phyloP scores from a whole-genome alignment of 768 basidiomycete species.

The Russula sp. region DNA sequence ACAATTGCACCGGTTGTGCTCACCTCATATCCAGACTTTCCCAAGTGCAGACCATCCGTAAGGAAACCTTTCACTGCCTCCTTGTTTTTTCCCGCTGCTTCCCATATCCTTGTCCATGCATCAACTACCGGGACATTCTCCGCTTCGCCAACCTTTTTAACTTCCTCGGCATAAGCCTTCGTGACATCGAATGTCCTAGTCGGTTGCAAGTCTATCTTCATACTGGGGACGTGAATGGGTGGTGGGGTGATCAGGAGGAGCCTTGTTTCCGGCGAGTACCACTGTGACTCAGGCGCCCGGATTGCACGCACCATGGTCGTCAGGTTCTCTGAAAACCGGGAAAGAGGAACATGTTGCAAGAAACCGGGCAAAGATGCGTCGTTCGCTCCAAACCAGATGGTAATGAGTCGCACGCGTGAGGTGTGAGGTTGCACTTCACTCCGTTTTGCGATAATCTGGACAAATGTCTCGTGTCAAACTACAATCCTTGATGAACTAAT shows the following conservation, averaged over 20 bases:
- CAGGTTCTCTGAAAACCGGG: conserved; percentile 63
- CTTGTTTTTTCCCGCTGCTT: conserved; percentile 65
- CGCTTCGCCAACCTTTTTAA: conserved; percentile 54
- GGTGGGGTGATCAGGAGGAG: conserved; percentile 84
- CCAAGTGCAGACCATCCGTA: conserved; percentile 80
- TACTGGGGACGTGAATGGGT: conserved; percentile 66
- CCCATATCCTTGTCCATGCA: conserved; percentile 70
- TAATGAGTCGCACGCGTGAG: conserved; percentile 67
- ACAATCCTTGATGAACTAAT: not conserved
- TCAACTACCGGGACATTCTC: conserved; percentile 65
- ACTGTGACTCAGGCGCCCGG: conserved; percentile 55
- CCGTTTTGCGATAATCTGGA: conserved; percentile 57
- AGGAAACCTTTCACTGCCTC: conserved; percentile 50
- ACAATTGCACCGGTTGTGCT: conserved; percentile 31
- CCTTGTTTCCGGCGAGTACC: conserved; percentile 67
- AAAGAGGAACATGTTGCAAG: conserved; percentile 73
- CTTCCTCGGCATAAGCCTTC: conserved; percentile 66
- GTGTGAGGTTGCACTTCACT: conserved; percentile 45
- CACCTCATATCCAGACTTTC: conserved; percentile 69
- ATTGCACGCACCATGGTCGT: conserved; percentile 59
- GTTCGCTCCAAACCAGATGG: conserved; percentile 90
- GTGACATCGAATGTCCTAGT: conserved; percentile 66
- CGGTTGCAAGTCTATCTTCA: conserved; percentile 50
- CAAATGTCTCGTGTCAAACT: not conserved
- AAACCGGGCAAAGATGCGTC: conserved; percentile 68